Base-by-base conservation (phyloP, 176 grass and related monocot species). In the Oryza officinalis region DNA sequence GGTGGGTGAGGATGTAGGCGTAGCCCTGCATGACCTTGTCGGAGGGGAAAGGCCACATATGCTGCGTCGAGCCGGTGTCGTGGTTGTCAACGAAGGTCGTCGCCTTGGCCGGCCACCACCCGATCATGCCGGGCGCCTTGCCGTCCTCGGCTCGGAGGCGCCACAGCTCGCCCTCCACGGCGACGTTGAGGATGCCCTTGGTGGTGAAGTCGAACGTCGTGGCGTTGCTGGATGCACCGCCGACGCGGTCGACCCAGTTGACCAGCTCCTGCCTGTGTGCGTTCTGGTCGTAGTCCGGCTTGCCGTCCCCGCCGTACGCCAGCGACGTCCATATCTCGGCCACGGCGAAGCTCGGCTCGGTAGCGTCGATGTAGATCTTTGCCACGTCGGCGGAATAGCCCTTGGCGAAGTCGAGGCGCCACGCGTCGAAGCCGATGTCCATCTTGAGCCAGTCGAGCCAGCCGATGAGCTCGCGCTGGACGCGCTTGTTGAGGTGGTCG, bases 11-110 rank as follows among this genome's bases (percentile, higher is more conserved):
- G 82, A 97, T 97, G 81, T 97, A 97, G n/a, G 87, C 92, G 10
- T 97, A 97, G 67, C 94, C 92, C 86, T 97, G 92, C 91, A 97
- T 97, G 89, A 94, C 83, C 89, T 85, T 94, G 31, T 90, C 87
- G 20, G 91, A 79, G 9, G 94, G 94, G 72, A 97, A 97, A 0
- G 94, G 91, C 91, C 91, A 93, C 84, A 88, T 33, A 41, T 87
- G 87, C 84, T 97, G 94, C 67, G 94, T 93, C 0, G 94, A 97
- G 37, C 94, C 94, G 1, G 94, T 97, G 76, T 97, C 94, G 10
- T 97, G 91, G 83, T 97, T 97, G 77, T 97, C 94, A 28, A 97
- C 18, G 85, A 97, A 97, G 33, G 94, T 93, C 4, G 91, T 86
- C 27, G 94, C 94, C 88, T 87, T 96, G 63, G 86, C 86, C 32